Evolutionary conservation across 192 early-diverging fungal genomes (phyloP), one percentile per base, ranked within the genome.

Genomic region (Linnemannia schmuckeri): DNA sequence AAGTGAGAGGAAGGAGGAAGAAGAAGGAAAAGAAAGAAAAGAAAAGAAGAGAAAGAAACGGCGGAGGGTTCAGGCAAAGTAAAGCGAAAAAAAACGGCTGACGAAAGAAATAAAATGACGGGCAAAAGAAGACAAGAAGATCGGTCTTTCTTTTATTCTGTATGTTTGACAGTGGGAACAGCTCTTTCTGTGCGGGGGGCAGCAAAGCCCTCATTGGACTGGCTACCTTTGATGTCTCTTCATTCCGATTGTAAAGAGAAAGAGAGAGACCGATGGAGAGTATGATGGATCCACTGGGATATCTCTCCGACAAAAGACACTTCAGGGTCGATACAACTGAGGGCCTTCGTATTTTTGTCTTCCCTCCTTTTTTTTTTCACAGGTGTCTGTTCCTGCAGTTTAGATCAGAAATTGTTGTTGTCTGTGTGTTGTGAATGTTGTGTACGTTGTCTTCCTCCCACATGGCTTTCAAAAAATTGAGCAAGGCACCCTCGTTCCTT

Each of bases 91-190:
- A 52, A 68, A 27, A 46, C 37, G 22, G 38, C 10, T 24, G 55
- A 41, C 22, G 44, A 42, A 72, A 63, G 5, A 27, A 73, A 35
- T 13, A 55, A 72, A 27, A 72, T 71, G 49, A 47, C 66, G 68
- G 76, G 68, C 76, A 78, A 77, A 69, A 33, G n/a, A 78, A n/a
- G 57, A 12, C 2, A 22, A 18, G 3, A 33, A 66, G 61, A 66
- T 66, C 61, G 61, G 61, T 15, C 12, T 66, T 13, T 33, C 12
- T 35, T 66, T 35, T 66, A 66, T 66, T 66, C 61, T 33, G 7
- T 10, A 30, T 15, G 12, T 6, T 12, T 1, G 5, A 52, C 49
- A 22, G 42, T 44, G 42, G 6, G 10, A 5, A 44, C 42, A 5
- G 6, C 6, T 44, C 42, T 44, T 44, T 12, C 10, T 44, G 9